Evolutionary conservation across 2,329 filamentous ascomycete species (phyloP), one percentile per base, ranked within the genome.

Genomic region (Apiospora rasikravindrae): DNA sequence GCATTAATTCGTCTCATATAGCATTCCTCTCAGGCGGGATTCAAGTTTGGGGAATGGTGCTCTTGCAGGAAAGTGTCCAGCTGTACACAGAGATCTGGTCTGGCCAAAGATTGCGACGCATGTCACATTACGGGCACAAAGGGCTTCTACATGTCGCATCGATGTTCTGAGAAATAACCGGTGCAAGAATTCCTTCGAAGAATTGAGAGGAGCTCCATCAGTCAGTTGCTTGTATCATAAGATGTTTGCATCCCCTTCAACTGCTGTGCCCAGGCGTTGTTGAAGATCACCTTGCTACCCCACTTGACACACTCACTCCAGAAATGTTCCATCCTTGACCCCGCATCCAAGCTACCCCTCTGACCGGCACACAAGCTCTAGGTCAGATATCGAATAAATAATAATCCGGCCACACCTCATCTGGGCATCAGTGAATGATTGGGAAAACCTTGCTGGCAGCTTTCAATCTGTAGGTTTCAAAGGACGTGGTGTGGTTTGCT

Each of bases 261-360:
- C 22, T 22, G 7, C 7, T 26, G 22, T 61, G 53, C 29, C 22
- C 45, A 49, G 22, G 22, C 22, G 16, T 45, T 61, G 29, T 61
- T 37, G 53, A 61, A 61, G 26, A 61, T 61, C 16, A 61, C 16
- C 16, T 7, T 1, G 10, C n/a, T 61, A 22, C 53, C 53, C 53
- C 53, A 61, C 53, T 61, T 37, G 29, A 61, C 16, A 33, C 16
- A 22, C 16, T 57, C 51, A 61, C 16, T 37, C 53, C 53, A 61
- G 29, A 61, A 61, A 37, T 3, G 53, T 61, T 61, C 22, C 53
- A 61, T 61, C 7, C 53, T 37, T 10, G 16, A 61, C 53, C 53
- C 53, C 53, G 53, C 53, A 29, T 14, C 26, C 29, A 61, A 37
- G 53, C 53, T 61, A 61, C 53, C 53, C 53, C 53, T 61, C 53